Evolutionary conservation across 1,139 yeast genomes (phyloP), one percentile per base, ranked within the genome.

Genomic region (Candida albicans): DNA sequence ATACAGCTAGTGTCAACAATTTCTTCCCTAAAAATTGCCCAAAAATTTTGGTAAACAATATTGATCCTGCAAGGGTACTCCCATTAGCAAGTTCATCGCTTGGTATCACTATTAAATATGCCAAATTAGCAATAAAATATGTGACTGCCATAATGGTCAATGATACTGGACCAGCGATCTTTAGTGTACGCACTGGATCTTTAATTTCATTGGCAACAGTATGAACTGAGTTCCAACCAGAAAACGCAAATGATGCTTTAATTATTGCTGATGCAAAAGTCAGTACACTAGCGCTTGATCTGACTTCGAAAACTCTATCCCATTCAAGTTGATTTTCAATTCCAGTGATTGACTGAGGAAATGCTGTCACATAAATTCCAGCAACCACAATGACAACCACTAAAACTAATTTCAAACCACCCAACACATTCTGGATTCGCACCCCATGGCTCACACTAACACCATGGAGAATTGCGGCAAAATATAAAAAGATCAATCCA

Each of bases 161-260:
- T 0, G 87, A 78, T 1, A 70, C 60, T 0, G 85, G 84, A 0
- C 87, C 87, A 1, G 87, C 84, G 32, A 81, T 73, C 53, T 68
- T 78, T 42, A 81, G 68, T 0, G 86, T 81, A 35, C 77, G 61
- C 0, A 69, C 65, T 0, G 87, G 87, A 51, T 82, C 77, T 45
- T 75, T 75, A 31, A 82, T 77, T 53, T 82, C 88, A 41, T 79
- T 78, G 1, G 84, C 70, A 11, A 80, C 84, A 0, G 82, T 73
- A 54, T 82, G 87, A 5, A 81, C 83, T 14, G 79, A 65, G 51
- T 75, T 80, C 87, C 87, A 82, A 2, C 88, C 88, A 2, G 79
- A 70, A 47, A 75, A 80, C 5, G 84, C 79, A 62, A 79, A 82
- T 44, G 79, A 70, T 2, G 84, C 82, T 53, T 78, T 79, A 14